Evolutionary conservation across 2,329 filamentous ascomycete species (phyloP).

Genomic region (Ophiocordyceps robertsii): DNA sequence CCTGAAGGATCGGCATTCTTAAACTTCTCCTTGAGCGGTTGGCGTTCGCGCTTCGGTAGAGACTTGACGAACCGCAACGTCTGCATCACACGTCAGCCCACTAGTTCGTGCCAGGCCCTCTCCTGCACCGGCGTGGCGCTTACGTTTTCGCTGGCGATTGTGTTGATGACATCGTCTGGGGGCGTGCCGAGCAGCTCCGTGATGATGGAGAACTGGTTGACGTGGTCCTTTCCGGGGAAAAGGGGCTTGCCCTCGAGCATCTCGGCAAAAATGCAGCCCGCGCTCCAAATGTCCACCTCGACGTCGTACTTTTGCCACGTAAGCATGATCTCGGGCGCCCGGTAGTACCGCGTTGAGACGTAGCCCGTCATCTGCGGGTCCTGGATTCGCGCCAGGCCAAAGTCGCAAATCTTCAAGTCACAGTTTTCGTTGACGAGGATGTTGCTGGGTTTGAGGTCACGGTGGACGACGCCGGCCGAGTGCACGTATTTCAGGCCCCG

Average conservation of each 20-base stretch:
- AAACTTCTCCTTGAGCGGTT: constrained; percentile 79
- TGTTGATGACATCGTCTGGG: constrained; percentile 96
- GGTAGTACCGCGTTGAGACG: constrained; percentile 96
- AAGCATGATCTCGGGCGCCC: constrained; percentile 98
- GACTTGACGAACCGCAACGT: constrained; percentile 96
- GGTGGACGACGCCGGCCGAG: constrained; percentile 93
- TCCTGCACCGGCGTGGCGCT: constrained; percentile 16
- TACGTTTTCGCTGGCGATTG: constrained; percentile 95
- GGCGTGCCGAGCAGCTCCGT: constrained; percentile 93
- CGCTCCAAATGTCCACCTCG: constrained; percentile 98
- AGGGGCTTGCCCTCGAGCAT: constrained; percentile 98
- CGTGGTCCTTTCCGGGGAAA: constrained; percentile 97
- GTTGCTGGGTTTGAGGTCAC: constrained; percentile 96
- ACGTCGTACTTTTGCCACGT: constrained; percentile 99
- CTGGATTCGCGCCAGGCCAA: constrained; percentile 91
- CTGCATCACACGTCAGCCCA: constrained; percentile 28
- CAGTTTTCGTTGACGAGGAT: constrained; percentile 99
- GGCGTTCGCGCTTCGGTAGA: constrained; percentile 83
- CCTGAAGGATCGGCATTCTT: constrained; percentile 82
- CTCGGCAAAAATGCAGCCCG: constrained; percentile 96
- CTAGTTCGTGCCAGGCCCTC: not conserved
- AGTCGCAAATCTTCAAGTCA: constrained; percentile 98
- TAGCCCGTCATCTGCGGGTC: constrained; percentile 99
- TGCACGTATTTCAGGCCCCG: constrained; percentile 98
- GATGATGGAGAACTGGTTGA: constrained; percentile 99